Evolutionary conservation across 1,284 basidiomycete species (phyloP), one percentile per base, ranked within the genome.

Genomic region (Apiotrichum gracile): DNA sequence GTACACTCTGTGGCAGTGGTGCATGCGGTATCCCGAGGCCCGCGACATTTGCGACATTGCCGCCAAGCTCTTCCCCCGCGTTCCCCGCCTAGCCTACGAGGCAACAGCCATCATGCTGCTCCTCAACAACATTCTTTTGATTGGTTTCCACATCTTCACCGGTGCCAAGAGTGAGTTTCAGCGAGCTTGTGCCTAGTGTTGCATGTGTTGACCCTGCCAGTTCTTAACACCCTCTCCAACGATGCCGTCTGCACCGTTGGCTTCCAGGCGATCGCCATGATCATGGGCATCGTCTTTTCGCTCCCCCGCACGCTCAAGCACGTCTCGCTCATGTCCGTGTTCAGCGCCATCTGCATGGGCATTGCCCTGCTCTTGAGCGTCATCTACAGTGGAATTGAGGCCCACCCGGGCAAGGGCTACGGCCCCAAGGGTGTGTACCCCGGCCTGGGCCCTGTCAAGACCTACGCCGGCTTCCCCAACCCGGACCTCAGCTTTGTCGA

Each of bases 21-120:
- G 82, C 67, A 76, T 85, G 62, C 75, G 74, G 54, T 78, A 85
- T 55, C 83, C 83, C 0, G 78, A 82, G 49, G 71, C 79, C 13
- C 77, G 78, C n/a, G 81, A 85, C 61, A 82, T 85, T 26, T 83
- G 82, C 65, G 84, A 85, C 60, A 81, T 85, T 29, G 83, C 82
- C 3, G 76, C 77, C 27, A 74, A 78, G 35, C 76, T 85, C 38
- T 70, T 70, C 57, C 61, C 61, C 17, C 10, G n/a, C 14, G 53
- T 19, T 22, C 19, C 81, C 17, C 45, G 63, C 22, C 54, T 67
- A 31, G 71, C 69, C 2, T 71, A 65, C 47, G 71, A 73, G 47
- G 53, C 52, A 17, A 70, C 66, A 10, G 62, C 58, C 12, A 42
- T 67, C 47, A 69, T 73, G 66, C 55, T 72, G 22, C 52, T 70